Conservation (phyloP, 1,284 basidiomycete species). For the Marasmius oreades region DNA sequence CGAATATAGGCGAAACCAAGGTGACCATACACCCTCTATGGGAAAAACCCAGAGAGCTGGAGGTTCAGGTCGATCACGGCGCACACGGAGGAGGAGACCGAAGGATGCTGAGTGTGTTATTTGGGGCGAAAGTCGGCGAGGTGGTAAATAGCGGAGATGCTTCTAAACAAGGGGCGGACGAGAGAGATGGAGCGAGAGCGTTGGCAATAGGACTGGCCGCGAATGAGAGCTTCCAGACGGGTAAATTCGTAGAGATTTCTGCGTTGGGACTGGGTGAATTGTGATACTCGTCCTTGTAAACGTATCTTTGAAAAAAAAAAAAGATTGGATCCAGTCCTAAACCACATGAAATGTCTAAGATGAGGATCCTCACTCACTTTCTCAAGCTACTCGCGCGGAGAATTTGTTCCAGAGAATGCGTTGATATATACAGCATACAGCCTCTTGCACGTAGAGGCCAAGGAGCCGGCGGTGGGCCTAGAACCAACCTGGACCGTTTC, state of each 20-base stretch:
- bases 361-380: too few relatives aligned
- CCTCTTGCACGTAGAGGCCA: too few relatives aligned
- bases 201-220: constrained; percentile 50
- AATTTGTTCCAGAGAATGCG: too few relatives aligned
- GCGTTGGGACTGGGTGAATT: constrained; percentile 18
- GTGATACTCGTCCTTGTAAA: background rate
- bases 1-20: constrained; percentile 41
- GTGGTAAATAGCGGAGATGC: constrained; percentile 38
- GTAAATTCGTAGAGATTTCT: constrained; percentile 38
- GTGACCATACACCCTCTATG: constrained; percentile 46
- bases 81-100: constrained; percentile 53
- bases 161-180: constrained; percentile 42
- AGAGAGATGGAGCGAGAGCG: constrained; percentile 48
- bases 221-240: constrained; percentile 50
- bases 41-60: constrained; percentile 39
- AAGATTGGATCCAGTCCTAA: too few relatives aligned
- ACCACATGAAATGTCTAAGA: too few relatives aligned
- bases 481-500: too few relatives aligned
- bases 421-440: too few relatives aligned
- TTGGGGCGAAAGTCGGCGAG: constrained; percentile 41
- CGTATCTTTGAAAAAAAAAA: too few relatives aligned
- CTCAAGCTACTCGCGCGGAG: too few relatives aligned
- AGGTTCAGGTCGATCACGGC: constrained; percentile 39
- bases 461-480: too few relatives aligned
- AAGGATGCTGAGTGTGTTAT: constrained; percentile 47